Evolutionary conservation across 1,284 basidiomycete species (phyloP), one percentile per base, ranked within the genome.

Genomic region (Austroboletus novae-zelandiae): DNA sequence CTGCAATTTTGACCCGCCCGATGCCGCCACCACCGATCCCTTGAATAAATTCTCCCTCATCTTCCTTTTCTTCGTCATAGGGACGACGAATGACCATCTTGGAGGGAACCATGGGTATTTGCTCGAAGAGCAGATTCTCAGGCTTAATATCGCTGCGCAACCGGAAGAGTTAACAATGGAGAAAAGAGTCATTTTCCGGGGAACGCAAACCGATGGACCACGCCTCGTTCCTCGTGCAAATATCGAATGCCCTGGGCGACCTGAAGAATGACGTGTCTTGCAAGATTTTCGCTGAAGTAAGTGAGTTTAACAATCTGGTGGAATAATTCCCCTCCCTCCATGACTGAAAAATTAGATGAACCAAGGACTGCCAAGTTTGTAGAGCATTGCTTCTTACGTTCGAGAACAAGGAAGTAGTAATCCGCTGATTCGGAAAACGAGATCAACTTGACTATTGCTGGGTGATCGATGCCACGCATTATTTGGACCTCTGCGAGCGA

Each of bases 231-330:
- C 71, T 99, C 95, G 68, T 99, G 97, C 14, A 99, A 79, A 71
- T 99, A 94, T 40, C 91, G 83, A 44, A 99, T 98, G 20, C 91
- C 97, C 29, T 94, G 80, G 0, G 97, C 97, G 27, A 99, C 97
- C 72, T 99, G 97, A 3, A 97, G 73, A 58, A 99, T 98, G 65
- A 99, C 95, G 69, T 99, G 97, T 10, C 96, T 84, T 10, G 94
- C 83, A 14, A 98, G 84, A 53, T 89, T 89, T 71, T 99, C 97
- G 68, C 91, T 94, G 68, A 99, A 98, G 73, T 99, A 99, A 1
- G 97, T 99, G 57, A 99, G 81, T 70, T 98, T 98, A 72, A 99
- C 97, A 62, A 99, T 99, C 70, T 99, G 97, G 70, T 99, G 96
- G 77, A 99, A 99, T 2, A 99, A 80, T 70, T 99, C 97, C 59